Evolutionary conservation across 305 asterid genomes (phyloP), one percentile per base, ranked within the genome.

Genomic region (Fraxinus paxiana): DNA sequence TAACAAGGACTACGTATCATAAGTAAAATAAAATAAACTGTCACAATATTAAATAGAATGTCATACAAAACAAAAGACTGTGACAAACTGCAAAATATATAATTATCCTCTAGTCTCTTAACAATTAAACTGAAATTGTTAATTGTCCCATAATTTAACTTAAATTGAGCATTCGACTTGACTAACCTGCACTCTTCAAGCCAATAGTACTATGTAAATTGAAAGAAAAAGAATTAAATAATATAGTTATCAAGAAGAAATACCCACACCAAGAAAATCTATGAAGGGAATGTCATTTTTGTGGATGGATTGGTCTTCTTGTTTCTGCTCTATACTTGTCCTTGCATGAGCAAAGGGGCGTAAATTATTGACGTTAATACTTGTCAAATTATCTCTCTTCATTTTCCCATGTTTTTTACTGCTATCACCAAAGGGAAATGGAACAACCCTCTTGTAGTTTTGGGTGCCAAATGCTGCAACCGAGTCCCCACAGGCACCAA

Each of bases 241-340:
- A 73, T 73, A 43, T 30, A 17, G 73, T 78, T 71, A 79, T 83
- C 87, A 86, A 75, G 94, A 92, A 73, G 97, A 88, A 43, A 85
- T 88, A 41, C 98, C 98, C 59, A 94, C 98, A 26, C 98, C 98
- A 86, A 94, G 98, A 89, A 94, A 94, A 86, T 94, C 98, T 59
- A 93, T 94, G 90, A 94, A 93, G 46, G 95, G 94, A 69, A 89
- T 87, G 73, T 87, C 92, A 30, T 89, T 88, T 87, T 84, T 88
- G 61, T 81, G 85, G 18, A 33, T 59, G 46, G 90, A 31, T 78
- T 85, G 90, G 56, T 88, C 89, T 6, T 83, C 92, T 5, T 76
- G 43, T 10, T 81, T 69, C 5, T 80, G 67, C 74, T 82, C 87
- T 10, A 54, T 74, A 7, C 9, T 86, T 59, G 46, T 76, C 87